Percentiles rank a stretch among this genome's conserved stretches.
Evolutionary conservation across 345 rosid species (phyloP).

Genomic region (Hibiscus trionum): DNA sequence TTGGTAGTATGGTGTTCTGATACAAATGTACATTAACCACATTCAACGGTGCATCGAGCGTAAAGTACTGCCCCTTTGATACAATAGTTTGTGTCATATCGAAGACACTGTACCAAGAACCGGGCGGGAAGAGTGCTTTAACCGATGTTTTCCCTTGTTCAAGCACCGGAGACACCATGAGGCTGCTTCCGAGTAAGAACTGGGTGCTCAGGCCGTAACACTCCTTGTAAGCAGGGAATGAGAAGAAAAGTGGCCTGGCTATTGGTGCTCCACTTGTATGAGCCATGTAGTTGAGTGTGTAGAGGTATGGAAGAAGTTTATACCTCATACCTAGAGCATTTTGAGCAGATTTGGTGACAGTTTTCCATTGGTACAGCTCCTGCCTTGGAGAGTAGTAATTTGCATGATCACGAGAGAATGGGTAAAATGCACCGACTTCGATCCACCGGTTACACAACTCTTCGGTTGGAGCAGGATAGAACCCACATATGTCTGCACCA

Average conservation of each 20-base stretch:
- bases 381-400: slow-evolving; percentile 88
- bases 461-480: slow-evolving; percentile 84
- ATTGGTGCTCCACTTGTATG: slow-evolving; percentile 84
- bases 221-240: slow-evolving; percentile 59
- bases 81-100: slow-evolving; percentile 54
- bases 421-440: slow-evolving; percentile 88
- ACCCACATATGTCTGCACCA: slow-evolving; percentile 94
- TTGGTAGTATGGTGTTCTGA: slow-evolving; percentile 74
- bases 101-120: slow-evolving; percentile 84
- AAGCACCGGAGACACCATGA: slow-evolving; percentile 93
- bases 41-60: slow-evolving; percentile 70
- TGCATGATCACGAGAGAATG: slow-evolving; percentile 94
- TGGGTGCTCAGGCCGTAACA: slow-evolving; percentile 80
- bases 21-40: slow-evolving; percentile 78
- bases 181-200: slow-evolving; percentile 81
- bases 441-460: slow-evolving; percentile 99
- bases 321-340: slow-evolving; percentile 97
- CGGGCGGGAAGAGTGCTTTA: slow-evolving; percentile 79
- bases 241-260: slow-evolving; percentile 95
- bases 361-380: slow-evolving; percentile 93
- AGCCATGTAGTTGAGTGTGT: slow-evolving; percentile 82
- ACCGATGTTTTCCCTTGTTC: slow-evolving; percentile 59
- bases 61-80: slow-evolving; percentile 47
- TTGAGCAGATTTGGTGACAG: slow-evolving; percentile 75
- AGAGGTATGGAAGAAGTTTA: slow-evolving; percentile 75